phyloP scores from a whole-genome alignment of 164 flowering plant genomes.

The Vitis riparia region DNA sequence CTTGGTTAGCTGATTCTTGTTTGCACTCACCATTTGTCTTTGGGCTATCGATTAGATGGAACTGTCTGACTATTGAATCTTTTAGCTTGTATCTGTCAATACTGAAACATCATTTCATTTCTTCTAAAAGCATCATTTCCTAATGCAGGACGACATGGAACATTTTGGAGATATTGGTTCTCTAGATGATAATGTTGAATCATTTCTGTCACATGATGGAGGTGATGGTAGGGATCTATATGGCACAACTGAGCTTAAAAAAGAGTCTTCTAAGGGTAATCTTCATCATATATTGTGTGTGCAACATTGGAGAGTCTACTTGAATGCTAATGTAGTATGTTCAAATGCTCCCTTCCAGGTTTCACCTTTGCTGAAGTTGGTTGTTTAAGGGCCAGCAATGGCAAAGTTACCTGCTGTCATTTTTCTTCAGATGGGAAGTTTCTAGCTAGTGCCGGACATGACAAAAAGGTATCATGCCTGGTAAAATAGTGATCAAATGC shows the following conservation, averaged over 20 bases:
- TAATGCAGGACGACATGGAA: slow-evolving; percentile 85
- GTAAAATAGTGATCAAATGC: not conserved
- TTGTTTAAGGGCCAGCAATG: slow-evolving; percentile 56
- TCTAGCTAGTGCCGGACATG: slow-evolving; percentile 91
- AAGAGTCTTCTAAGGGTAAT: slow-evolving; percentile 75
- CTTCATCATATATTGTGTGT: not conserved
- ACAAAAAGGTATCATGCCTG: slow-evolving; percentile 65
- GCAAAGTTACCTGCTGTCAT: slow-evolving; percentile 85
- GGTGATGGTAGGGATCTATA: slow-evolving; percentile 80
- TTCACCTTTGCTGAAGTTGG: slow-evolving; percentile 72
- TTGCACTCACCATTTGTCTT: not conserved
- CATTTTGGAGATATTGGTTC: slow-evolving; percentile 84
- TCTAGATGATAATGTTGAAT: slow-evolving; percentile 84
- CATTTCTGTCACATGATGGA: slow-evolving; percentile 78
- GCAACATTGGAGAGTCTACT: not conserved
- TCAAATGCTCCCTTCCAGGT: slow-evolving; percentile 39
- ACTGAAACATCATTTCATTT: too few species aligned
- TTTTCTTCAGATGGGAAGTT: slow-evolving; percentile 89
- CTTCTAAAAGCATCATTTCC: slow-evolving; percentile 14
- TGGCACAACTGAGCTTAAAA: slow-evolving; percentile 67
- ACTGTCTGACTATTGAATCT: too few species aligned
- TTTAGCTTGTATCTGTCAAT: too few species aligned
- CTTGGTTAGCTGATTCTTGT: not conserved
- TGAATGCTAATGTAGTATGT: slow-evolving; percentile 2
- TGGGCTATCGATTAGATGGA: too few species aligned